Conservation (phyloP, 2,329 filamentous ascomycete species). For the Colletotrichum sp. region DNA sequence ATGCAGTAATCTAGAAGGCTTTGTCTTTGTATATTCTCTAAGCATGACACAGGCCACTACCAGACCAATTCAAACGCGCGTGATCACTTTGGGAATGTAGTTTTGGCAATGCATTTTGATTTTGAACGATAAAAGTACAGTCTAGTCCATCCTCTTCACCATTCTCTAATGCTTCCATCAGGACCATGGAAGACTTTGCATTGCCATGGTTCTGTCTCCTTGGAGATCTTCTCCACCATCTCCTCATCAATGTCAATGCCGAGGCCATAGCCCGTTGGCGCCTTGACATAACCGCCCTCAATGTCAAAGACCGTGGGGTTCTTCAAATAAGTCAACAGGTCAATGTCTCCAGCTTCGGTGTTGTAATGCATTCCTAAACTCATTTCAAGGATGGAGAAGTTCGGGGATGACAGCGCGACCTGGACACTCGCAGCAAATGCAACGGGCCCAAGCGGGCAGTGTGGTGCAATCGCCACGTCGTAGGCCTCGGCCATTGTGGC, state of each 20-base stretch:
- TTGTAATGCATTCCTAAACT: constrained; percentile 76
- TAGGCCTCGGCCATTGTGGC: constrained; percentile 70
- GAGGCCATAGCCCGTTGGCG: constrained; percentile 57
- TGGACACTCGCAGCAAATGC: constrained; percentile 70
- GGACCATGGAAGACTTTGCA: constrained; percentile 62
- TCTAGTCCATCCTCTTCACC: constrained; percentile 40
- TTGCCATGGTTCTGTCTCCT: constrained; percentile 57
- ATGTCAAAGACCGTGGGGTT: constrained; percentile 64
- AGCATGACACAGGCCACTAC: accelerated
- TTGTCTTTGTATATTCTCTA: not conserved
- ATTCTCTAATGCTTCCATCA: constrained; percentile 63
- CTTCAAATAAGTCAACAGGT: constrained; percentile 65
- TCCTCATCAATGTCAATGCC: constrained; percentile 71
- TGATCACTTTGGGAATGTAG: not conserved
- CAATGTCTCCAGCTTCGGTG: constrained; percentile 41
- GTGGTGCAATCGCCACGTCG: constrained; percentile 69
- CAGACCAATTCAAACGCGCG: not conserved
- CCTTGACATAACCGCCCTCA: constrained; percentile 58
- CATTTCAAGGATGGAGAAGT: constrained; percentile 74
- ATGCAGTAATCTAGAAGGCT: not conserved
- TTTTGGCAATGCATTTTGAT: not conserved
- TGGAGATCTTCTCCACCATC: constrained; percentile 57
- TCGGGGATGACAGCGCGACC: constrained; percentile 58
- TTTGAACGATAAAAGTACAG: not conserved
- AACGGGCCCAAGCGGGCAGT: constrained; percentile 70